These are phyloP conservation scores for Fusarium marasasianum DNA, from an alignment of 2,329 filamentous ascomycete genomes.

Conservation along the genomic window DNA sequence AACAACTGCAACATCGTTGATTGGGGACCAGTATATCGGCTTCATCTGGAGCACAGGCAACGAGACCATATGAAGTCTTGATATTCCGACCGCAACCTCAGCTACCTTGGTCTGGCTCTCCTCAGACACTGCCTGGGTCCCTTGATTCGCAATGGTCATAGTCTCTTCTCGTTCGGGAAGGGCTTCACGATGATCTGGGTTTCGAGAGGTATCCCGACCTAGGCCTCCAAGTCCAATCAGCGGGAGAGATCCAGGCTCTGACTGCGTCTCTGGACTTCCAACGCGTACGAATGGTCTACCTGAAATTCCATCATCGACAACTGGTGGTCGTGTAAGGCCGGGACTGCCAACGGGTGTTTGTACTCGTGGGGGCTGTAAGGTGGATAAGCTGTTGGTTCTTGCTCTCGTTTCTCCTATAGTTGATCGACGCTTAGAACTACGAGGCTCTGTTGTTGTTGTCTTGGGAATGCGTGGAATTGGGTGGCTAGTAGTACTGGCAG, in stretches of 20 bases:
- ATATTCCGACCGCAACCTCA: slow-evolving; percentile 85
- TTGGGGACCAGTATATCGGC: slow-evolving; percentile 96
- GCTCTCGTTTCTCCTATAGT: slow-evolving; percentile 17
- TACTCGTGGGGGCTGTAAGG: slow-evolving; percentile 33
- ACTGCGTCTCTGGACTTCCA: slow-evolving; percentile 46
- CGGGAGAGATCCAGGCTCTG: slow-evolving; percentile 22
- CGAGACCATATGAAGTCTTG: slow-evolving; percentile 88
- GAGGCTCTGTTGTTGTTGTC: slow-evolving; percentile 20
- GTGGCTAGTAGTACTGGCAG: slow-evolving; percentile 19
- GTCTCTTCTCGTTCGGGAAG: slow-evolving; percentile 8
- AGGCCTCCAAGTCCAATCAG: background rate
- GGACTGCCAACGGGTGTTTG: slow-evolving; percentile 39
- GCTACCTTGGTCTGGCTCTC: slow-evolving; percentile 44
- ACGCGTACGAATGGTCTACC: slow-evolving; percentile 64
- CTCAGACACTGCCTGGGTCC: background rate
- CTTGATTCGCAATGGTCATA: slow-evolving; percentile 4
- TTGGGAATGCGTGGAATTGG: slow-evolving; percentile 37
- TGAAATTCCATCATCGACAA: slow-evolving; percentile 61
- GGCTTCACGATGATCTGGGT: slow-evolving; percentile 1
- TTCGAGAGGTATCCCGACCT: slow-evolving; percentile 2
- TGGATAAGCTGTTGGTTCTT: slow-evolving; percentile 28
- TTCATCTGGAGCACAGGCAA: slow-evolving; percentile 88
- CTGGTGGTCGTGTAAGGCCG: slow-evolving; percentile 32
- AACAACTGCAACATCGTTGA: slow-evolving; percentile 87
- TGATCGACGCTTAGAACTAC: slow-evolving; percentile 29